Percentiles rank a stretch among this genome's conserved stretches.
phyloP scores from a whole-genome alignment of 768 basidiomycete species.

The Hortiboletus campestris region DNA sequence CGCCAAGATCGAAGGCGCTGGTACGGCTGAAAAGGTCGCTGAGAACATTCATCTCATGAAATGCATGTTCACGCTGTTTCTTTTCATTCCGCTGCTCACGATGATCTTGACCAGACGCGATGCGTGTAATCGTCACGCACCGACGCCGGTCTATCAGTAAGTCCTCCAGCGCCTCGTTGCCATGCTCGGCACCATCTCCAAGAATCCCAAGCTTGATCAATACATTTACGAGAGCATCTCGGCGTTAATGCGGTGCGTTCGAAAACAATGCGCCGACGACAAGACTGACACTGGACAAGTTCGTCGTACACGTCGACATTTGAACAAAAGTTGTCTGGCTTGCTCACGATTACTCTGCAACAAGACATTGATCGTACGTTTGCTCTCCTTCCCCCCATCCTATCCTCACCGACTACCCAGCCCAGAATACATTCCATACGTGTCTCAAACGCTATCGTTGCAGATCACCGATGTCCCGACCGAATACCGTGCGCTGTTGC shows the following conservation, averaged over 20 bases:
- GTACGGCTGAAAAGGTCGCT: slow-evolving; percentile 86
- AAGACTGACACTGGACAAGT: slow-evolving; percentile 45
- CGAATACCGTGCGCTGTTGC: slow-evolving; percentile 77
- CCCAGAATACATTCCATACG: slow-evolving; percentile 90
- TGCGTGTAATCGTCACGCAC: slow-evolving; percentile 88
- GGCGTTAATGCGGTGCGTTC: slow-evolving; percentile 76
- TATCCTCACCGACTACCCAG: not conserved
- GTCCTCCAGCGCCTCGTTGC: slow-evolving; percentile 71
- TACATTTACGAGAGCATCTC: slow-evolving; percentile 96
- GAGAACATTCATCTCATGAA: slow-evolving; percentile 99
- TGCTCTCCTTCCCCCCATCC: not conserved
- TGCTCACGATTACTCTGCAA: slow-evolving; percentile 84
- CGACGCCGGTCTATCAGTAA: slow-evolving; percentile 64
- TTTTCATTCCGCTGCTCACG: slow-evolving; percentile 1
- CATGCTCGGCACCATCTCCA: slow-evolving; percentile 85
- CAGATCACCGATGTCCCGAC: slow-evolving; percentile 65
- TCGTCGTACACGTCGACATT: slow-evolving; percentile 73
- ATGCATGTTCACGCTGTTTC: slow-evolving; percentile 49
- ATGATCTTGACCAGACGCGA: slow-evolving; percentile 58
- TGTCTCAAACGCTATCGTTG: slow-evolving; percentile 91
- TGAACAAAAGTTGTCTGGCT: slow-evolving; percentile 78
- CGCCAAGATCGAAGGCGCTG: slow-evolving; percentile 72
- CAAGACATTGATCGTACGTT: slow-evolving; percentile 88
- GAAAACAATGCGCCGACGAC: not conserved
- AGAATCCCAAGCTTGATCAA: slow-evolving; percentile 97